Evolutionary conservation across 148 eudicot genomes (phyloP).

Genomic region (Chenopodium album): DNA sequence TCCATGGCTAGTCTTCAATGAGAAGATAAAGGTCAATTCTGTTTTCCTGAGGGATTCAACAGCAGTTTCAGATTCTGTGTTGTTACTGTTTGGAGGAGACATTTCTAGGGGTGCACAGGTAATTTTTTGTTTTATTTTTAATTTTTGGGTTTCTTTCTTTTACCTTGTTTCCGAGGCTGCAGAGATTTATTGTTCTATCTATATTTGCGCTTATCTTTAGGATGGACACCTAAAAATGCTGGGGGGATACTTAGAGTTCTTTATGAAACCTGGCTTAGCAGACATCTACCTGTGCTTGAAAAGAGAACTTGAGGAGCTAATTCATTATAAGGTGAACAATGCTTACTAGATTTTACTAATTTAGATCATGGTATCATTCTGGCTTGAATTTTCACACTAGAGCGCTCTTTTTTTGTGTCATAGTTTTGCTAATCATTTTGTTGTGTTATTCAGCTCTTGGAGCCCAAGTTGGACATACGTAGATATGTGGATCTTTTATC

Average conservation of each 20-base stretch:
- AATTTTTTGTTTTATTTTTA: not conserved
- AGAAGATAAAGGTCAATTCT: constrained; percentile 90
- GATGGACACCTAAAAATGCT: constrained; percentile 96
- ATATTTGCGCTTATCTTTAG: constrained; percentile 29
- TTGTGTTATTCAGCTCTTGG: constrained; percentile 49
- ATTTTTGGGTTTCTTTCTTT: constrained; percentile 4
- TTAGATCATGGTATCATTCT: not conserved
- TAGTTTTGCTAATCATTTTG: not conserved
- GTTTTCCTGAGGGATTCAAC: constrained; percentile 94
- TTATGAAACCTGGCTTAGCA: constrained; percentile 78
- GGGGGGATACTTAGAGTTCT: constrained; percentile 93
- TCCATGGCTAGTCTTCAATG: constrained; percentile 97
- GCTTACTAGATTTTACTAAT: not conserved
- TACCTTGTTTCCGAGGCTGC: constrained; percentile 1
- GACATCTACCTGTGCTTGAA: constrained; percentile 58
- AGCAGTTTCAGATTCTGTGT: constrained; percentile 83
- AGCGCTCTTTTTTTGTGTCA: not conserved
- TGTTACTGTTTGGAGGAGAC: constrained; percentile 84
- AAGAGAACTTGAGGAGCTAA: constrained; percentile 76
- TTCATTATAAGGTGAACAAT: constrained; percentile 65
- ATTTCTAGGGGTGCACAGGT: constrained; percentile 69
- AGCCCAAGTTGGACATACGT: constrained; percentile 55
- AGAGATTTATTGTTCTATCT: not conserved
- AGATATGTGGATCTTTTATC: constrained; percentile 54
- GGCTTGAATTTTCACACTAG: not conserved